A percentile compares a stretch with the other conserved stretches of the same genome.
Evolutionary conservation across 169 alveolate genomes (phyloP).

Genomic region (Eimeria acervulina): DNA sequence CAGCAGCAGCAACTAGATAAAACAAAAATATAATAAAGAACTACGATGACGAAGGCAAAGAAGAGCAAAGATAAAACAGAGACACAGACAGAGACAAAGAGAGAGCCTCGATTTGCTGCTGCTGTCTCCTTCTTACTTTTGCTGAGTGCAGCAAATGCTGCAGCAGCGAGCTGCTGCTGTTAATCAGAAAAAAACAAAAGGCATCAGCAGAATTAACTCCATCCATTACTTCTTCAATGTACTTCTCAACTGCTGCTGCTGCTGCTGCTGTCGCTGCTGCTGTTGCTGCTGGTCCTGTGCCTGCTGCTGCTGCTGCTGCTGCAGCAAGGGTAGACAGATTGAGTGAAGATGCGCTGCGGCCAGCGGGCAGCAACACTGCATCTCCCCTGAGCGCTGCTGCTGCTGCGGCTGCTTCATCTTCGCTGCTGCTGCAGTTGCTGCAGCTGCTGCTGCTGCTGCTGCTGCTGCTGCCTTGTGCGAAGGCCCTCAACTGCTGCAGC

Average conservation of each 20-base stretch:
- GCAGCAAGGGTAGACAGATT: not conserved
- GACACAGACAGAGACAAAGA: too few species aligned
- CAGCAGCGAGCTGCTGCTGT: not conserved
- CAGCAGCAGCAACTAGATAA: not conserved
- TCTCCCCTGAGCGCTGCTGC: conserved; percentile 35
- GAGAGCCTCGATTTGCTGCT: too few species aligned
- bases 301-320: not conserved
- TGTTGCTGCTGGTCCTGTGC: not conserved
- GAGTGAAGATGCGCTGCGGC: not conserved
- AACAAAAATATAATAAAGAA: not conserved
- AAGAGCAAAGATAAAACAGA: not conserved
- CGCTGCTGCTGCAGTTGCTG: too few species aligned
- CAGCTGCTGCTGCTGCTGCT: too few species aligned
- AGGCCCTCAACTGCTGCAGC: not conserved
- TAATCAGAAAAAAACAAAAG: conserved; percentile 26
- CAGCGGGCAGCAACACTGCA: not conserved
- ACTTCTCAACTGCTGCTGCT: not conserved
- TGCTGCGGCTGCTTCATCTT: too few species aligned
- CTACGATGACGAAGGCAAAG: not conserved
- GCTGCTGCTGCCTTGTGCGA: too few species aligned
- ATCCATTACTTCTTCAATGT: not conserved
- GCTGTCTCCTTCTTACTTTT: not conserved
- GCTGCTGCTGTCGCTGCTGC: conserved; percentile 17
- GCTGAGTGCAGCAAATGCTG: not conserved
- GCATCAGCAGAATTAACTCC: not conserved